Percentiles rank a stretch among this genome's conserved stretches.
Conservation (phyloP, 768 basidiomycete species). For the Lanmaoa pseudosensibilis region DNA sequence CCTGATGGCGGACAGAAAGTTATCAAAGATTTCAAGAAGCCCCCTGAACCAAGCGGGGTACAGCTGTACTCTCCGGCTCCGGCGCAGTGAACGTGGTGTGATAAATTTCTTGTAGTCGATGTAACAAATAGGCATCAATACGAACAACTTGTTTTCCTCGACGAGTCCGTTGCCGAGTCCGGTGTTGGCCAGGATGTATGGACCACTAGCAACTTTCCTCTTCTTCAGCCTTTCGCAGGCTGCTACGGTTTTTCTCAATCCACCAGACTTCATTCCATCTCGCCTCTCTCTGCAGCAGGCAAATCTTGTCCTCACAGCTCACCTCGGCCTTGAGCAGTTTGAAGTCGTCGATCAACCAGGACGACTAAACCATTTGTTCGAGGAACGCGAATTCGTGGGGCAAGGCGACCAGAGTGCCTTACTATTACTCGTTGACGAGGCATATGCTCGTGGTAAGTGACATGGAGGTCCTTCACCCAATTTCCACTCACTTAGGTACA, state of each 20-base stretch:
- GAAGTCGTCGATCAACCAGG: slow-evolving; percentile 45
- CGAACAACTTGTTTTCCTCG: not conserved
- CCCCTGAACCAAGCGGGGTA: slow-evolving; percentile 18
- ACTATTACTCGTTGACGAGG: slow-evolving; percentile 56
- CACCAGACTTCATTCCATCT: slow-evolving; percentile 39
- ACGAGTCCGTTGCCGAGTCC: not conserved
- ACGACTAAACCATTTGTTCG: slow-evolving; percentile 20
- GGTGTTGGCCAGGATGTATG: slow-evolving; percentile 15
- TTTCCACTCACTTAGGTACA: slow-evolving; percentile 27
- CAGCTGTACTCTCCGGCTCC: slow-evolving; percentile 36
- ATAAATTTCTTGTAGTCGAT: not conserved
- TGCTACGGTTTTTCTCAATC: slow-evolving; percentile 60
- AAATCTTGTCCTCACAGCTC: slow-evolving; percentile 60
- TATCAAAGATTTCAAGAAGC: slow-evolving; percentile 38
- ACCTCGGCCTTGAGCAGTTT: slow-evolving; percentile 70
- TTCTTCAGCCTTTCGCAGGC: slow-evolving; percentile 45
- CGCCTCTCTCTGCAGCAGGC: slow-evolving; percentile 53
- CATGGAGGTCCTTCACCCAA: not conserved
- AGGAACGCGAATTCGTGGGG: slow-evolving; percentile 55
- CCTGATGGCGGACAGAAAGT: slow-evolving; percentile 47
- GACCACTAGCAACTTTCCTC: slow-evolving; percentile 26
- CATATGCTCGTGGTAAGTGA: slow-evolving; percentile 52
- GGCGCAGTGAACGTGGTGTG: not conserved
- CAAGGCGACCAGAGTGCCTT: slow-evolving; percentile 50
- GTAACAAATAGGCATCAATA: slow-evolving; percentile 27